These are phyloP conservation scores for Ceratocystis colombiana DNA, from an alignment of 2,329 filamentous ascomycete species.

Conservation along the genomic window DNA sequence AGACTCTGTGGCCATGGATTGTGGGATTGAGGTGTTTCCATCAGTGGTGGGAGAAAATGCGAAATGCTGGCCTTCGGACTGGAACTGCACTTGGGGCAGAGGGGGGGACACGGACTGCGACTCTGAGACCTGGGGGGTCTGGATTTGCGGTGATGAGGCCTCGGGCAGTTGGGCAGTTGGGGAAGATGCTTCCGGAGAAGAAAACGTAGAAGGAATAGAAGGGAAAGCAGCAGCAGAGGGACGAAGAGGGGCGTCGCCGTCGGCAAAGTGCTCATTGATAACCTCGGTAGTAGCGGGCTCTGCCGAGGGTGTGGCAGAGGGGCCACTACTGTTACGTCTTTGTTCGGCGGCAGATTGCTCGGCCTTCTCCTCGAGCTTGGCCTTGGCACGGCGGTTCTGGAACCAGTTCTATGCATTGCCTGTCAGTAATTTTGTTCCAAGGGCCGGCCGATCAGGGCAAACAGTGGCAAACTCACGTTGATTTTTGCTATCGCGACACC, in stretches of 20 bases:
- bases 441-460: too few species aligned
- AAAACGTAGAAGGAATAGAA: background rate
- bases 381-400: conserved; percentile 55
- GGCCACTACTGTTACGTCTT: conserved; percentile 27
- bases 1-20: conserved; percentile 26
- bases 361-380: conserved; percentile 53
- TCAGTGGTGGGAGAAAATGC: background rate
- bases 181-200: conserved; percentile 22
- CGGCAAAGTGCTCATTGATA: conserved; percentile 32
- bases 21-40: background rate
- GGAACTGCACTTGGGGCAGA: background rate
- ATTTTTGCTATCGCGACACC: conserved; percentile 54
- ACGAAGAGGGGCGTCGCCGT: conserved; percentile 32
- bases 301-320: conserved; percentile 26
- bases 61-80: background rate
- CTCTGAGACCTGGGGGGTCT: background rate
- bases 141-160: background rate
- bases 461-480: conserved; percentile 39
- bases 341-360: conserved; percentile 37
- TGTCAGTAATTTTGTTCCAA: background rate
- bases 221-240: conserved; percentile 34
- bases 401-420: conserved; percentile 50
- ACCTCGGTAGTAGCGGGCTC: conserved; percentile 28
- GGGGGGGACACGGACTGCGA: background rate
- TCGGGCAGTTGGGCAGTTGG: background rate